These are phyloP conservation scores for Coix lacrymajobi DNA, from an alignment of 176 grass and related monocot species.

Conservation along the genomic window DNA sequence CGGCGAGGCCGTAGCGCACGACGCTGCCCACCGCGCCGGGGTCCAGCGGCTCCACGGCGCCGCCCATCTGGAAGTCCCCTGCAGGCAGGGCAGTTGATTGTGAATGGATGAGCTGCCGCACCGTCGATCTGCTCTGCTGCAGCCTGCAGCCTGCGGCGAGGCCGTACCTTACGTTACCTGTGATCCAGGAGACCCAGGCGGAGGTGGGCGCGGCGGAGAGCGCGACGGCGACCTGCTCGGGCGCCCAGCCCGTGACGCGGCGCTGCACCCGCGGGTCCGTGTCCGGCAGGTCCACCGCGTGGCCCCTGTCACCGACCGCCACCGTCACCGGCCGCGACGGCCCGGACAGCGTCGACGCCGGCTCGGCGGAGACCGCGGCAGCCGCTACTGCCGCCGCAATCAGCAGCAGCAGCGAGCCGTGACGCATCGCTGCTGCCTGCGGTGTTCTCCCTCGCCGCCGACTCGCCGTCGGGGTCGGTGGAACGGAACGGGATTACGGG, in stretches of 20 bases:
- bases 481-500: neutral
- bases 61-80: slow-evolving; percentile 77
- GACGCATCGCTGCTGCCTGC: neutral
- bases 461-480: neutral
- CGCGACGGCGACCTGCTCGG: slow-evolving; percentile 80
- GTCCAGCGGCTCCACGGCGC: slow-evolving; percentile 43
- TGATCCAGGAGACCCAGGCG: slow-evolving; percentile 90
- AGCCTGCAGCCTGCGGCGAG: too few species aligned
- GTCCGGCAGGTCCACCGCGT: slow-evolving; percentile 67
- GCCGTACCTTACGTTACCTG: slow-evolving; percentile 37
- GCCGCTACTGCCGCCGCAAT: neutral
- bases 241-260: slow-evolving; percentile 44
- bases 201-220: slow-evolving; percentile 59
- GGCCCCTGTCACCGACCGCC: slow-evolving; percentile 36
- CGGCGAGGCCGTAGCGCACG: slow-evolving; percentile 59
- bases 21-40: slow-evolving; percentile 43
- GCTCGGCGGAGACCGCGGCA: neutral
- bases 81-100: neutral
- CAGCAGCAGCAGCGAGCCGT: neutral
- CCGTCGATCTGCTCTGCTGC: neutral
- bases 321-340: slow-evolving; percentile 52
- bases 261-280: slow-evolving; percentile 60
- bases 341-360: slow-evolving; percentile 50
- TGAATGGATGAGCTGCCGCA: neutral
- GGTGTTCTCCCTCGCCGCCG: neutral